Base-by-base conservation (phyloP, 495 filamentous ascomycete species). In the Penicillium bovifimosum region DNA sequence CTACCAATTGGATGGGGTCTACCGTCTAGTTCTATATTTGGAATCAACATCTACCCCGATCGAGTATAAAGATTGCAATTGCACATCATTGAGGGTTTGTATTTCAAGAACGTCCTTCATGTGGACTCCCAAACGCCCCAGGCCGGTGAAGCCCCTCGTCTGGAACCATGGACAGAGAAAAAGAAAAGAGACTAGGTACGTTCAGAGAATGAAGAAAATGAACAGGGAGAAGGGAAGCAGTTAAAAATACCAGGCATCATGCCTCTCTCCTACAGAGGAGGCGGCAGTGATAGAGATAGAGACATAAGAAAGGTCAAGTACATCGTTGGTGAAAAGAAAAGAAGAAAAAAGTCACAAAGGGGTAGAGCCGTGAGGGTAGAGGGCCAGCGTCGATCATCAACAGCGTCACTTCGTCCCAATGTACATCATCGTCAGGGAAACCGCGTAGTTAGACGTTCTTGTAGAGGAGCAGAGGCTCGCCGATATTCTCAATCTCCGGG, bases 401-500 rank as follows among this genome's bases (percentile, higher is more conserved):
- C 52, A 66, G 61, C 64, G 64, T 71, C 62, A 67, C 62, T 62
- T 73, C 63, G 63, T 70, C 64, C 66, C 62, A 67, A 60, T 67
- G 63, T 66, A 72, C 65, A 65, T 67, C 63, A 64, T 69, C 70
- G 55, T 69, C 56, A 62, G 54, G 48, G 50, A 50, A 53, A 47
- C 41, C 41, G 53, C 42, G 41, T 32, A 56, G 43, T 29, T 69
- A 87, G 55, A 86, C 86, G 47, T 84, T 84, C 68, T 92, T 89
- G 67, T 98, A 98, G 50, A 98, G 82, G 26, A 98, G 76, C 33
- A 98, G 75, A n/a, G 93, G 93, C 70, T 98, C 93, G 63, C 93
- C 93, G 41, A 95, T 83, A 63, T 97, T 91, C 67, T 96, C 92
- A 63, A 98, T 97, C 69, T 98, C 93, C 9, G 93, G 93, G 64